A percentile compares a stretch with the other conserved stretches of the same genome.
These are phyloP conservation scores for Alternaria brassicicola DNA, from an alignment of 2,329 filamentous ascomycete genomes.

Conservation along the genomic window DNA sequence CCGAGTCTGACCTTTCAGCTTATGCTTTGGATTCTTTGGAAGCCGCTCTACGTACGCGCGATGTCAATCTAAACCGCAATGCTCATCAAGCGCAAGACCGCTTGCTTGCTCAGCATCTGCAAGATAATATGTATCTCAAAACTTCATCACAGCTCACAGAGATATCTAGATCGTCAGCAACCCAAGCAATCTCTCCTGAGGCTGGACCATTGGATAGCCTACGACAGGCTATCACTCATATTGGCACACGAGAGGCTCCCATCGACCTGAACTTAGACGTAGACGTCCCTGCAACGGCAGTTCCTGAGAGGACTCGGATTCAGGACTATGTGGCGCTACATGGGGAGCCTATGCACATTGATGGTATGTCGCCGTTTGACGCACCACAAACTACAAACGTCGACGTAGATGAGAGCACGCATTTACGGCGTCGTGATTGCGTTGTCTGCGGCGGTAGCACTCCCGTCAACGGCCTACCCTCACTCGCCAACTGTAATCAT, in stretches of 20 bases:
- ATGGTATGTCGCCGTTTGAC: not conserved
- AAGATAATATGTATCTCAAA: not conserved
- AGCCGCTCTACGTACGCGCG: not conserved
- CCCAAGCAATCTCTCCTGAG: not conserved
- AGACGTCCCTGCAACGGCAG: not conserved
- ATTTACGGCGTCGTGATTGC: conserved; percentile 21
- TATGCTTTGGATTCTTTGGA: not conserved
- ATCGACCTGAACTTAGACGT: conserved; percentile 14
- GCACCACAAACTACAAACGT: conserved; percentile 4
- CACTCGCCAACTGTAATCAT: conserved; percentile 43
- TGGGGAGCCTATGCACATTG: conserved; percentile 7
- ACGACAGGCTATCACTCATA: not conserved
- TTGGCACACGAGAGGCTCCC: conserved; percentile 13
- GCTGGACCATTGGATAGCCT: not conserved
- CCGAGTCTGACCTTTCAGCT: not conserved
- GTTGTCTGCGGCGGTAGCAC: conserved; percentile 27
- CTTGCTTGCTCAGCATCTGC: not conserved
- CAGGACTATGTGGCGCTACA: not conserved
- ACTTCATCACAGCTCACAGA: not conserved
- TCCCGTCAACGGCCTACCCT: conserved; percentile 27
- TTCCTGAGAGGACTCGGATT: not conserved
- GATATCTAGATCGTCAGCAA: not conserved
- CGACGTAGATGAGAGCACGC: not conserved
- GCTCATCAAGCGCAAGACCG: conserved; percentile 13
- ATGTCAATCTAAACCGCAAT: not conserved